Base-by-base conservation (phyloP, 768 basidiomycete species). In the Tephrocybe rancida region DNA sequence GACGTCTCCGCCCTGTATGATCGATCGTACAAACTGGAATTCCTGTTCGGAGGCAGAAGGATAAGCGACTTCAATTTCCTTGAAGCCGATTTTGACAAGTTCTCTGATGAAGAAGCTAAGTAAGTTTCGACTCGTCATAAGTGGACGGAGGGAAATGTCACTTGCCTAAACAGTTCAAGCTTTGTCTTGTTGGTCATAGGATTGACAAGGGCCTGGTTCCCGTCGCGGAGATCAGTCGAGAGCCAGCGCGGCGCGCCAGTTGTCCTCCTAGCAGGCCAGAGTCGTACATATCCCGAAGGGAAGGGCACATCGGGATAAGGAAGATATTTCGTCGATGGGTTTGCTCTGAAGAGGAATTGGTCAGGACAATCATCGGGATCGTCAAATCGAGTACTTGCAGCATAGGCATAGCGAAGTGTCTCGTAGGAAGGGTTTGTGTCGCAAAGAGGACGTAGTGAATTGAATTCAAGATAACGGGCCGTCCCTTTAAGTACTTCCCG, bases 41-140 rank as follows among this genome's bases (percentile, higher is more conserved):
- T 92, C 91, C 49, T 85, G 85, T 48, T 91, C 88, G 44, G 86
- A 88, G 29, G 90, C 90, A 45, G 89, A 87, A 24, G 91, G 90
- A 67, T 91, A 92, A 29, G 90, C 87, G 39, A 91, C 76, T 69
- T 92, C 90, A 64, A 92, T 90, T 73, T 92, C 89, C 73, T 92
- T 92, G 75, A 90, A 85, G 29, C 89, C 89, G 54, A 87, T 83
- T 64, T 85, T 82, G 59, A 91, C 72, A 44, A 92, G 79, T 59
- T 86, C 73, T 55, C 82, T 73, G 74, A 85, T 85, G 75, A 86
- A 85, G 26, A 2, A 18, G n/a, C n/a, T n/a, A n/a, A n/a, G n/a
- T n/a, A n/a, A n/a, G n/a, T n/a, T n/a, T n/a, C n/a, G n/a, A n/a
- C n/a, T n/a, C 24, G 21, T 19, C 41, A 9, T 18, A 50, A 10